phyloP scores from a whole-genome alignment of 495 filamentous ascomycete species.

The Hyaloscypha variabilis region DNA sequence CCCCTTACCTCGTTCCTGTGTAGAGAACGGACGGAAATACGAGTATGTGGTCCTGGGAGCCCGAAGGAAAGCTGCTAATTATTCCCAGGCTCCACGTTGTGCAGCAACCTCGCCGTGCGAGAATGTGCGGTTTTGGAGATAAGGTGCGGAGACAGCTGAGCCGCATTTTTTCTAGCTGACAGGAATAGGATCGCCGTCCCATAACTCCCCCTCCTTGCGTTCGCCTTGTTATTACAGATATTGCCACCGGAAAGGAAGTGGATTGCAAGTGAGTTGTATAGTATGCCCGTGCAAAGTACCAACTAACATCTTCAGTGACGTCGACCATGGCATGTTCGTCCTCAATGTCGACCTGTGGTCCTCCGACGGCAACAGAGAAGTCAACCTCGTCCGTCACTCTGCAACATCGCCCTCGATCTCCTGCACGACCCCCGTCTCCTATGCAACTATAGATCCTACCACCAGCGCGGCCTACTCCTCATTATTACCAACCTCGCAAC shows the following conservation, averaged over 20 bases:
- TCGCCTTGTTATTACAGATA: conserved; percentile 78
- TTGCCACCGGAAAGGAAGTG: conserved; percentile 79
- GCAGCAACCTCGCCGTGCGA: conserved; percentile 90
- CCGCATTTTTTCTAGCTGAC: conserved; percentile 4
- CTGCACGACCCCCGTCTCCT: conserved; percentile 77
- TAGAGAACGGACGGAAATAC: conserved; percentile 25
- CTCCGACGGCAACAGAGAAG: conserved; percentile 79
- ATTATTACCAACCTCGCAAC: conserved; percentile 4
- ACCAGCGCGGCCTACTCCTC: conserved; percentile 15
- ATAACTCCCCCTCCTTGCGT: conserved; percentile 97
- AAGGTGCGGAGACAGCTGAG: conserved; percentile 64
- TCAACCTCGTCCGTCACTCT: conserved; percentile 91
- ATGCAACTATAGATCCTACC: conserved; percentile 42
- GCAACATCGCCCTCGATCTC: conserved; percentile 88
- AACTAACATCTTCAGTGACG: conserved; percentile 43
- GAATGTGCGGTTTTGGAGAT: conserved; percentile 99
- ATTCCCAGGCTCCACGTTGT: conserved; percentile 74
- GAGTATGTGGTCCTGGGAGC: conserved; percentile 17
- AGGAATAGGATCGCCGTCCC: conserved; percentile 79
- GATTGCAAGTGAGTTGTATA: conserved; percentile 74
- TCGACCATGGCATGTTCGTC: conserved; percentile 87
- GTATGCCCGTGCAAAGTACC: neutral
- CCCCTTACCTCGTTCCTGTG: conserved; percentile 7
- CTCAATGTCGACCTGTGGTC: conserved; percentile 93
- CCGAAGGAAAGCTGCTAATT: neutral